Conservation (phyloP, 805 yeast genomes). For the Cyberlindnera euphorbiae region DNA sequence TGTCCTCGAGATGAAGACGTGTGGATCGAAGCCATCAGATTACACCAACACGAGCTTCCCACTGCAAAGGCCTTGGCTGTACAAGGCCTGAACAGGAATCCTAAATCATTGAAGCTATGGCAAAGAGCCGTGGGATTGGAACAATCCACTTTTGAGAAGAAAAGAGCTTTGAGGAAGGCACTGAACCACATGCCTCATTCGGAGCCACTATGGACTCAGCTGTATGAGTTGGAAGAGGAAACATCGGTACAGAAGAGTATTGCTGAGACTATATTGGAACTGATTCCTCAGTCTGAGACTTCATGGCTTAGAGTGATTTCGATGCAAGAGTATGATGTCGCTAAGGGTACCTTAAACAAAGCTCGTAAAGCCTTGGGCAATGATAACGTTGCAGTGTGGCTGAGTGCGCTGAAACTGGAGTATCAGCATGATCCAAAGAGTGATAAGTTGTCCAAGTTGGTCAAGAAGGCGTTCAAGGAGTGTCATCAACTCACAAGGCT, state of each 20-base stretch:
- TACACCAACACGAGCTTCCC: constrained; percentile 43
- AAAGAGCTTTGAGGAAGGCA: constrained; percentile 63
- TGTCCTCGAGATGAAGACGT: constrained; percentile 66
- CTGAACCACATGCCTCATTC: constrained; percentile 58
- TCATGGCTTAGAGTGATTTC: constrained; percentile 61
- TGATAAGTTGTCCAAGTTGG: constrained; percentile 42
- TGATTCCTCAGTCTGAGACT: constrained; percentile 59
- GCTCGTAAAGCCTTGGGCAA: constrained; percentile 54
- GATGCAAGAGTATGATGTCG: constrained; percentile 38
- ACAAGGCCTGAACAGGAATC: constrained; percentile 56
- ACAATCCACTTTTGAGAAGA: constrained; percentile 45
- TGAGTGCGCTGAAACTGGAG: constrained; percentile 65
- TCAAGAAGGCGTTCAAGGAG: constrained; percentile 45
- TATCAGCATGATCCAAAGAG: constrained; percentile 43
- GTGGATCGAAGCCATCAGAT: constrained; percentile 77
- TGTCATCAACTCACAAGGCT: constrained; percentile 31
- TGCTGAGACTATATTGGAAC: constrained; percentile 58
- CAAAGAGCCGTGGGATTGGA: constrained; percentile 64
- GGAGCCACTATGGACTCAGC: constrained; percentile 61
- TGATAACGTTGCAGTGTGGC: constrained; percentile 52
- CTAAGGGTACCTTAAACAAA: constrained; percentile 48
- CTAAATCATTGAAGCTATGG: constrained; percentile 66
- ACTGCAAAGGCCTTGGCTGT: constrained; percentile 56
- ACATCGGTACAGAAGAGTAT: constrained; percentile 45
- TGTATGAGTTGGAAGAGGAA: constrained; percentile 57